Conservation (phyloP, 148 eudicot species). For the Persicaria tinctoria region DNA sequence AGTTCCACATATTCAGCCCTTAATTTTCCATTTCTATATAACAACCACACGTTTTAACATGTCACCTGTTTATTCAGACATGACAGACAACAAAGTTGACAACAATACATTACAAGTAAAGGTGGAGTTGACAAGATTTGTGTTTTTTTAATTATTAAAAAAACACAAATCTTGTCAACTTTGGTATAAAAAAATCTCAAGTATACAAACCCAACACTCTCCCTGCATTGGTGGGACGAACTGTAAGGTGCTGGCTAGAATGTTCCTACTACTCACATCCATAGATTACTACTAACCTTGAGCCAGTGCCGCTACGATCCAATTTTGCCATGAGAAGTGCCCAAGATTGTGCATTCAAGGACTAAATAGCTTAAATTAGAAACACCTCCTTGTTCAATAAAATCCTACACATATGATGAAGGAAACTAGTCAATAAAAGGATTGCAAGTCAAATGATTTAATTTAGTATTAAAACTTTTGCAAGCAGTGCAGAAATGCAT, state of each 20-base stretch:
- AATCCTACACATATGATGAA: not conserved
- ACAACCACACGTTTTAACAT: too few species aligned
- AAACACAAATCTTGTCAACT: constrained; percentile 19
- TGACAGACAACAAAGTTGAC: too few species aligned
- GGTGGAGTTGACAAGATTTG: too few species aligned
- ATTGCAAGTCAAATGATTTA: not conserved
- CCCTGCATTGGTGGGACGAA: constrained; percentile 25
- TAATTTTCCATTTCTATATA: too few species aligned
- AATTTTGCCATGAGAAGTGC: constrained; percentile 84
- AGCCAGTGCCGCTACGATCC: constrained; percentile 64
- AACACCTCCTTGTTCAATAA: not conserved
- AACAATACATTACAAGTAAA: too few species aligned
- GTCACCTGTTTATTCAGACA: too few species aligned
- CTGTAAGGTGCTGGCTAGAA: too few species aligned
- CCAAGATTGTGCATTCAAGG: constrained; percentile 81
- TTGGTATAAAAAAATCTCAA: constrained; percentile 56
- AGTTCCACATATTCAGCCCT: too few species aligned
- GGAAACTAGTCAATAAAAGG: not conserved
- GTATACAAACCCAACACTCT: constrained; percentile 72
- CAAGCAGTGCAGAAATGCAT: too few species aligned
- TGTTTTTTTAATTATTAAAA: too few species aligned
- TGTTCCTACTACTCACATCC: not conserved
- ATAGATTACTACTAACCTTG: constrained; percentile 38
- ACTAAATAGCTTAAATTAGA: constrained; percentile 24
- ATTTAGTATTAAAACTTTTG: too few species aligned